Percentiles rank a stretch among this genome's conserved stretches.
Evolutionary conservation across 2,329 filamentous ascomycete species (phyloP).

Genomic region (Huntiella abstrusa): DNA sequence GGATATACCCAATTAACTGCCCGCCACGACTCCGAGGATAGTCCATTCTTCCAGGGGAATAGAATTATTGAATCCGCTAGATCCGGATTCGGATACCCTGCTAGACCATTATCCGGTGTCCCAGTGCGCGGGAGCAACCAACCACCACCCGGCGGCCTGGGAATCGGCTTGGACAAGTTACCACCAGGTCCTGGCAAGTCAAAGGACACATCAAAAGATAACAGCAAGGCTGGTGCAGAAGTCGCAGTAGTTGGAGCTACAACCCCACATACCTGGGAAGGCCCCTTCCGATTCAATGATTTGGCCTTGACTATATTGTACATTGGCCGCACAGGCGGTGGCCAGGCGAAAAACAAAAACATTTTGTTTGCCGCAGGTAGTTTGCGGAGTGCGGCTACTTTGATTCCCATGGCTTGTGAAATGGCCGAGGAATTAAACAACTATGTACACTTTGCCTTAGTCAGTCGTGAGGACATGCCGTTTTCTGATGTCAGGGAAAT

Average conservation of each 20-base stretch:
- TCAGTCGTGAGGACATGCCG: conserved; percentile 53
- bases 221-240: conserved; percentile 9
- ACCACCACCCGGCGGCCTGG: conserved; percentile 6
- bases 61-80: not conserved
- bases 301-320: conserved; percentile 45
- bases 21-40: conserved; percentile 4
- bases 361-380: conserved; percentile 64
- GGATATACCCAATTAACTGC: conserved; percentile 1
- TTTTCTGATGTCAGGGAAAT: conserved; percentile 51
- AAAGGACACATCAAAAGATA: not conserved
- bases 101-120: conserved; percentile 7
- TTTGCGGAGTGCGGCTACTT: conserved; percentile 48
- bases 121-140: not conserved
- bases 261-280: conserved; percentile 34
- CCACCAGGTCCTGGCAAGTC: not conserved
- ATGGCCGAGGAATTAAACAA: conserved; percentile 56
- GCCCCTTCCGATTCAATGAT: conserved; percentile 47
- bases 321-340: conserved; percentile 34
- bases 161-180: not conserved
- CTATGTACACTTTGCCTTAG: conserved; percentile 63
- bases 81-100: not conserved
- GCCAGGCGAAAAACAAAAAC: conserved; percentile 39
- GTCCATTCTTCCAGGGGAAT: conserved; percentile 9
- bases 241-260: not conserved
- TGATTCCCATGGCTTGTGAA: conserved; percentile 70